Percentiles rank a stretch among this genome's conserved stretches.
Evolutionary conservation across 2,329 filamentous ascomycete genomes (phyloP).

Genomic region (Fusarium nygamai): DNA sequence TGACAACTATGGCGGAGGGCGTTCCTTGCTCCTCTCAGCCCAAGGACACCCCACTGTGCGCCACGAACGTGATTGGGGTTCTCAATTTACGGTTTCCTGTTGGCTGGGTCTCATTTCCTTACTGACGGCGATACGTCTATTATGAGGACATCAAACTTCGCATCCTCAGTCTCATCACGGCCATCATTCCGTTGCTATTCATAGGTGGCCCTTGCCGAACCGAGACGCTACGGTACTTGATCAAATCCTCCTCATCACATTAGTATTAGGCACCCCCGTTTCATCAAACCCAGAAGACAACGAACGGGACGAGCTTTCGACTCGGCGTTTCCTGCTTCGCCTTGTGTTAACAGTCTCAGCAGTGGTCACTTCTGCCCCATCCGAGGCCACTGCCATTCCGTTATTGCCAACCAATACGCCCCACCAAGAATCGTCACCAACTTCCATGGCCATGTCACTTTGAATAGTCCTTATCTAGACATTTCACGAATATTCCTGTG

Average conservation of each 20-base stretch:
- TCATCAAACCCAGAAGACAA: background rate
- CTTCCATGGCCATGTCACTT: constrained; percentile 2
- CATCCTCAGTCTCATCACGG: background rate
- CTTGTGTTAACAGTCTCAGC: constrained; percentile 22
- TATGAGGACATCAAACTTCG: background rate
- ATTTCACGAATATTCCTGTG: background rate
- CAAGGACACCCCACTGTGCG: constrained; percentile 11
- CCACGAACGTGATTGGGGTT: constrained; percentile 21
- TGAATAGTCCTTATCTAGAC: background rate
- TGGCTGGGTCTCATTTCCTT: constrained; percentile 16
- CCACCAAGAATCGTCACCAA: constrained; percentile 31
- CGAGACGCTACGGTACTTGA: constrained; percentile 3
- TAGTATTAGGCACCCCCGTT: constrained; percentile 2
- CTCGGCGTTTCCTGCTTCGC: constrained; percentile 26
- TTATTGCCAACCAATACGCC: constrained; percentile 9
- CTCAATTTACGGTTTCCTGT: constrained; percentile 13
- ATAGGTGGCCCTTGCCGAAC: constrained; percentile 3
- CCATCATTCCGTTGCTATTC: constrained; percentile 19
- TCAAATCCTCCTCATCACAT: background rate
- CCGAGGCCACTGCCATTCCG: background rate
- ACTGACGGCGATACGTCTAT: background rate
- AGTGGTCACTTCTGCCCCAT: constrained; percentile 11
- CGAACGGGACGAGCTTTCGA: constrained; percentile 9
- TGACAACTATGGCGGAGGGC: background rate
- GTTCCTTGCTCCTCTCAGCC: background rate